Conservation (phyloP, 805 yeast genomes). For the Starmerella sp. region DNA sequence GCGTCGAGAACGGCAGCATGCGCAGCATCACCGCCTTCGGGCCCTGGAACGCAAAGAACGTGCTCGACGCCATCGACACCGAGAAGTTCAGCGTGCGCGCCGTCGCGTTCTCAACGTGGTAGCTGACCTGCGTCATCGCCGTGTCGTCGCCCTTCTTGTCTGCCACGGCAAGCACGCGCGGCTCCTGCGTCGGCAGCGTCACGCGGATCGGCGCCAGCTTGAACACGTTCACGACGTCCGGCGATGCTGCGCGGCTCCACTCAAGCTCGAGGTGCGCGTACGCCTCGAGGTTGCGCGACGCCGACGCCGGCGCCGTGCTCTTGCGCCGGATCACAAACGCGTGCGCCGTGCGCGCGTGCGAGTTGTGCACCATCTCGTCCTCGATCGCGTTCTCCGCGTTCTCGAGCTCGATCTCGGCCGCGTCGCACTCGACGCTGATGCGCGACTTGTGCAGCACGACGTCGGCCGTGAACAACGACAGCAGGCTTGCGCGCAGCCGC, state of each 20-base stretch:
- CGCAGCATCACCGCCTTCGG: constrained; percentile 31
- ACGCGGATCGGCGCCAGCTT: constrained; percentile 20
- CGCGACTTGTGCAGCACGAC: constrained; percentile 4
- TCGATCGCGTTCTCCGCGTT: not conserved
- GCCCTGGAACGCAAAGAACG: constrained; percentile 33
- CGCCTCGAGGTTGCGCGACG: constrained; percentile 19
- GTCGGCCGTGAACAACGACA: constrained; percentile 20
- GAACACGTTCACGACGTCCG: constrained; percentile 15
- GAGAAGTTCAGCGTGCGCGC: constrained; percentile 55
- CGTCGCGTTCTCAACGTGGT: constrained; percentile 64
- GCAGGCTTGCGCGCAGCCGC: constrained; percentile 27
- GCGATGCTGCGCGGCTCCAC: constrained; percentile 26
- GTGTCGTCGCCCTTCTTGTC: constrained; percentile 20
- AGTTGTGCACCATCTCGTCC: constrained; percentile 10
- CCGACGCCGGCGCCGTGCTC: not conserved
- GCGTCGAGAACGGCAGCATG: constrained; percentile 52
- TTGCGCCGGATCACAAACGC: constrained; percentile 5
- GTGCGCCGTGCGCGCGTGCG: constrained; percentile 7
- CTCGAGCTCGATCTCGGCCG: constrained; percentile 7
- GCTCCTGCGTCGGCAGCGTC: constrained; percentile 23
- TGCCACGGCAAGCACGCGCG: constrained; percentile 21
- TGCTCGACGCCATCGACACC: constrained; percentile 35
- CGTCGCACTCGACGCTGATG: constrained; percentile 4
- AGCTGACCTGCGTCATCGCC: constrained; percentile 32
- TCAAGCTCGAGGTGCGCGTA: constrained; percentile 24